Conservation (phyloP, 305 asterid species). For the Petunia hybrid region DNA sequence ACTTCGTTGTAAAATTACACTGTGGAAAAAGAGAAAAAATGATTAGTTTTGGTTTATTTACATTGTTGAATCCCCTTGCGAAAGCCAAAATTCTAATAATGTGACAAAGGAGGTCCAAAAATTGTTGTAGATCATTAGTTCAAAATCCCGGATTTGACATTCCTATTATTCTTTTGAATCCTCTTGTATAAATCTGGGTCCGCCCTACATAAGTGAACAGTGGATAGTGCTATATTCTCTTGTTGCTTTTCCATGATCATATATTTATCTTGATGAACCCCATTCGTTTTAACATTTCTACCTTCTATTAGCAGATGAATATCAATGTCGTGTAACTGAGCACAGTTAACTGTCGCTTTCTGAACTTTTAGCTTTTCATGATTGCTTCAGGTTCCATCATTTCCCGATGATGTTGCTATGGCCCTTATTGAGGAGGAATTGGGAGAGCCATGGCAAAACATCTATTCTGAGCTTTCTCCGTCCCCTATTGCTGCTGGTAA, state of each 20-base stretch:
- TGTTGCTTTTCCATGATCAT: constrained; percentile 1
- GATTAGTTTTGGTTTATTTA: no score
- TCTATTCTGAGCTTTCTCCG: constrained; percentile 92
- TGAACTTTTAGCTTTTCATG: constrained; percentile 23
- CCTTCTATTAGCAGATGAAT: neutral
- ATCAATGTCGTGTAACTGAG: neutral
- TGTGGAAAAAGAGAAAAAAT: no score
- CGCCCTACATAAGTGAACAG: neutral
- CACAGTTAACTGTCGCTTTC: constrained; percentile 25
- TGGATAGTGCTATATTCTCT: neutral
- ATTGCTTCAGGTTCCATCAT: constrained; percentile 82
- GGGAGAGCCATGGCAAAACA: constrained; percentile 88
- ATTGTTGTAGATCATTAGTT: no score
- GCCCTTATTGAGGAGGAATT: constrained; percentile 97
- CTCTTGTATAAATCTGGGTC: no score
- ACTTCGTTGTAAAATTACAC: no score
- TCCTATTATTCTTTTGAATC: no score
- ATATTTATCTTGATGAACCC: neutral
- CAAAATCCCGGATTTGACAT: no score
- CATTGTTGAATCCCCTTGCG: no score
- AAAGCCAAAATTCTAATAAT: no score
- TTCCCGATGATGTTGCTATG: constrained; percentile 99
- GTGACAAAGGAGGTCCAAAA: no score
- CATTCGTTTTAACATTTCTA: constrained; percentile 1
- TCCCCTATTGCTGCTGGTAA: constrained; percentile 99